These are phyloP conservation scores for Colletotrichum coccodes DNA, from an alignment of 2,329 filamentous ascomycete species.

Conservation along the genomic window DNA sequence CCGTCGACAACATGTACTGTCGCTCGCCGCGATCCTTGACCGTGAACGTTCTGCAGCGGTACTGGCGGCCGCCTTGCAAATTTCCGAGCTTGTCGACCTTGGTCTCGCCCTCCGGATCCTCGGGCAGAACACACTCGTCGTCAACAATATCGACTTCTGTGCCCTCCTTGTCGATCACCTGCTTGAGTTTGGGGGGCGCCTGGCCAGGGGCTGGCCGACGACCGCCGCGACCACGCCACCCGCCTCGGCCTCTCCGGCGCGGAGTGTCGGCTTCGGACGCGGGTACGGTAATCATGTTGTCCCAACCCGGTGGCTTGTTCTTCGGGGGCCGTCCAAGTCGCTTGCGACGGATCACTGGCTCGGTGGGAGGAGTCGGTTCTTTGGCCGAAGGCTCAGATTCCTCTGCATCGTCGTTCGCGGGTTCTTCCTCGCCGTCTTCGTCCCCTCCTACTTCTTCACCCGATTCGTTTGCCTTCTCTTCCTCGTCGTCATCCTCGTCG, in stretches of 20 bases:
- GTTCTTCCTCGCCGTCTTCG: slow-evolving; percentile 63
- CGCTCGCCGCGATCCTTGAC: slow-evolving; percentile 84
- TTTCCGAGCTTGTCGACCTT: slow-evolving; percentile 94
- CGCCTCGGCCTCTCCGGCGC: slow-evolving; percentile 72
- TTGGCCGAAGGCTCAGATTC: slow-evolving; percentile 54
- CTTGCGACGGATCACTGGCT: slow-evolving; percentile 75
- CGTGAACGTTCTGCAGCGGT: slow-evolving; percentile 94
- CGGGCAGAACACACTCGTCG: slow-evolving; percentile 90
- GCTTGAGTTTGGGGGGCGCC: slow-evolving; percentile 80
- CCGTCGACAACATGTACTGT: slow-evolving; percentile 98
- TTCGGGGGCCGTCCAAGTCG: slow-evolving; percentile 88
- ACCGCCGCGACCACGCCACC: slow-evolving; percentile 76
- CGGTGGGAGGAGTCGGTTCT: slow-evolving; percentile 64
- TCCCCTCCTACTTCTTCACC: slow-evolving; percentile 58
- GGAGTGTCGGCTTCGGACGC: slow-evolving; percentile 67
- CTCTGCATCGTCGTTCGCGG: slow-evolving; percentile 54
- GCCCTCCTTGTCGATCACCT: slow-evolving; percentile 92
- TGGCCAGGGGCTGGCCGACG: slow-evolving; percentile 76
- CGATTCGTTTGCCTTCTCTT: slow-evolving; percentile 46
- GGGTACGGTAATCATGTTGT: slow-evolving; percentile 68
- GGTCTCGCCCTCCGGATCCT: slow-evolving; percentile 87
- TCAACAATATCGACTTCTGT: slow-evolving; percentile 90
- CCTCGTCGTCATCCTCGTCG: slow-evolving; percentile 58
- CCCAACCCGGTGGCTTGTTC: slow-evolving; percentile 84
- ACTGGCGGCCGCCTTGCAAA: slow-evolving; percentile 85